Percentiles rank a stretch among this genome's conserved stretches.
Conservation (phyloP, 352 stramenopile species). For the Peronospora belbahrii region DNA sequence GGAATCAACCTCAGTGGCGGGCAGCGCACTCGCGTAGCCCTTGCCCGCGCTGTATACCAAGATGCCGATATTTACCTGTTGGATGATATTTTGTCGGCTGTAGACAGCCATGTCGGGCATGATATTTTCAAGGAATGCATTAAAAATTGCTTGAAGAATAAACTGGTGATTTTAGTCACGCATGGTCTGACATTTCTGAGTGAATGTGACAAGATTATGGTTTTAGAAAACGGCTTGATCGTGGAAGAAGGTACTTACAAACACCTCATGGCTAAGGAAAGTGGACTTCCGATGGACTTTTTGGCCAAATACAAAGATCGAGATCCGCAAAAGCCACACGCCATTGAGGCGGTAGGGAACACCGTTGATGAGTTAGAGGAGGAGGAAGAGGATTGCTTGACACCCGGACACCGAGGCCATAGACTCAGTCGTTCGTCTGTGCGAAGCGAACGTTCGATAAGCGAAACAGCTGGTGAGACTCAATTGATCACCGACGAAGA, state of each 20-base stretch:
- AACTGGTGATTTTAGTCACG: conserved; percentile 82
- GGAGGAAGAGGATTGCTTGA: conserved; percentile 33
- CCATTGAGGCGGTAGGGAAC: conserved; percentile 32
- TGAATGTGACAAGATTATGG: conserved; percentile 52
- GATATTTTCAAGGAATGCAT: conserved; percentile 86
- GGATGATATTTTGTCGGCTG: conserved; percentile 91
- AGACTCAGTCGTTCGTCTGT: conserved; percentile 30
- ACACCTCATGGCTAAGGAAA: conserved; percentile 50
- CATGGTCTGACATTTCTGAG: conserved; percentile 57
- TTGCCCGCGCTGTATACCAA: conserved; percentile 77
- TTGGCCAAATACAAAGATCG: conserved; percentile 55
- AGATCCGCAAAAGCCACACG: conserved; percentile 33
- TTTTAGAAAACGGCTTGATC: conserved; percentile 48
- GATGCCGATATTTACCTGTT: conserved; percentile 87
- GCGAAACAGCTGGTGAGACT: conserved; percentile 28
- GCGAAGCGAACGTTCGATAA: conserved; percentile 44
- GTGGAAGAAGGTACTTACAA: conserved; percentile 67
- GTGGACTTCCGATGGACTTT: conserved; percentile 48
- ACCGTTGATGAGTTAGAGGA: conserved; percentile 38
- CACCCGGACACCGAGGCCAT: conserved; percentile 20
- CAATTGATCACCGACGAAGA: conserved; percentile 68
- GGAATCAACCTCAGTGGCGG: conserved; percentile 92
- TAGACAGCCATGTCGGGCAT: conserved; percentile 91
- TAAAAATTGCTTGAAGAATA: conserved; percentile 43
- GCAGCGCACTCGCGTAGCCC: conserved; percentile 83